A percentile compares a stretch with the other conserved stretches of the same genome.
phyloP scores from a whole-genome alignment of 2,329 filamentous ascomycete genomes.

The Didymella sp. region DNA sequence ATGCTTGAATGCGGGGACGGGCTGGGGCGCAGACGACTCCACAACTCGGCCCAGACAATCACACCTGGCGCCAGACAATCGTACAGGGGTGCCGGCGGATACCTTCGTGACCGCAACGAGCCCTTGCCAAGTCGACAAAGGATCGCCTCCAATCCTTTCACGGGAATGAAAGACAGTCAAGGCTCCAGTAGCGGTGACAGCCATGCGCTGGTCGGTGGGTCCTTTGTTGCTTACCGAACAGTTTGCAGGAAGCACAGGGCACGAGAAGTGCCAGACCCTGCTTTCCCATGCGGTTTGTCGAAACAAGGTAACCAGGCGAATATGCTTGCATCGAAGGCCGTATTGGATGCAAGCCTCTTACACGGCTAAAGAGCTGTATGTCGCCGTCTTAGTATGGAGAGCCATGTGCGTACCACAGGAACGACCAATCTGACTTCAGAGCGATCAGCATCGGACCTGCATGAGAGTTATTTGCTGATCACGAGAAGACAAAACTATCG shows the following conservation, averaged over 20 bases:
- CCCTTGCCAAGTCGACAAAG: slow-evolving; percentile 31
- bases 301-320: slow-evolving; percentile 29
- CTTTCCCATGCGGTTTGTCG: slow-evolving; percentile 22
- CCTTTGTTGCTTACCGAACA: slow-evolving; percentile 35
- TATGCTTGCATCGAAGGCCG: slow-evolving; percentile 16
- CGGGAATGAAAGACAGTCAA: slow-evolving; percentile 8
- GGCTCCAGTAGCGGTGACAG: slow-evolving; percentile 25
- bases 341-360: slow-evolving; percentile 29
- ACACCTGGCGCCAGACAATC: slow-evolving; percentile 29
- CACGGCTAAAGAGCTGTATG: slow-evolving; percentile 40
- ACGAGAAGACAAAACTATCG: slow-evolving; percentile 25
- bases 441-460: slow-evolving; percentile 42
- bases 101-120: slow-evolving; percentile 32
- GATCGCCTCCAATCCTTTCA: slow-evolving; percentile 38
- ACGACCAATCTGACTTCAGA: slow-evolving; percentile 26
- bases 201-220: slow-evolving; percentile 24
- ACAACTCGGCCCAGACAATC: slow-evolving; percentile 22
- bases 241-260: slow-evolving; percentile 40
- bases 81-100: slow-evolving; percentile 35
- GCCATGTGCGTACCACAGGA: slow-evolving; percentile 15
- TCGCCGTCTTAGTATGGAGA: slow-evolving; percentile 23
- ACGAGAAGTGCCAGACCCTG: slow-evolving; percentile 25
- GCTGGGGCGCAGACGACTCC: slow-evolving; percentile 40
- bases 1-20: slow-evolving; percentile 45
- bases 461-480: slow-evolving; percentile 35